Evolutionary conservation across 345 rosid species (phyloP), one percentile per base, ranked within the genome.

Genomic region (Nephelium lappaceum): DNA sequence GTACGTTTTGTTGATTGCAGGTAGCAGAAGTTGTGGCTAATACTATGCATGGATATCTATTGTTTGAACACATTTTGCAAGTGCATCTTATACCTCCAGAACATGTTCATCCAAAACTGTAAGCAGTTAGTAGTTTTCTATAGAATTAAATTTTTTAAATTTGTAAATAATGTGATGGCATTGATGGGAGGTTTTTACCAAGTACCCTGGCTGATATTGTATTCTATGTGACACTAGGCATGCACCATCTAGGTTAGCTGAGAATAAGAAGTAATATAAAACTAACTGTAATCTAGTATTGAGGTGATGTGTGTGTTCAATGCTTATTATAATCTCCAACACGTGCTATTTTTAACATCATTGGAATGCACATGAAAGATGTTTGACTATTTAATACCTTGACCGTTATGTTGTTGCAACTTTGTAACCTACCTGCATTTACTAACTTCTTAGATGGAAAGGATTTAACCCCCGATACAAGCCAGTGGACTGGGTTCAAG

Each of bases 1-100:
- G 8, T 19, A 21, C 36, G 3, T 76, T 51, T 31, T n/a, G 39
- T 76, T 81, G 19, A 75, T 18, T 87, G 78, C 80, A 94, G 98
- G 98, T 94, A 75, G 98, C 98, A 0, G 95, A 89, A 71, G 90
- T 96, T 69, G 99, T 95, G n/a, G 98, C 99, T 39, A 98, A 91
- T 67, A 88, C 91, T 42, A 94, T 96, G 98, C 87, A 93, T 81
- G 83, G 92, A 71, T 93, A 96, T 82, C 84, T 94, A 77, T 82
- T 96, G 87, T 89, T 90, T 51, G 98, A 96, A 88, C 95, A 91
- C 82, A 83, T 94, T 76, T 77, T 96, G 85, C 95, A 93, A 83
- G 95, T 93, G 61, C 88, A 82, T 86, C 86, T 87, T 60, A 77
- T 96, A 68, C 89, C 89, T 72, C 89, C 87, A 4, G 94, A 91